These are phyloP conservation scores for Cladosporium colombiae DNA, from an alignment of 2,329 filamentous ascomycete species.

Conservation along the genomic window DNA sequence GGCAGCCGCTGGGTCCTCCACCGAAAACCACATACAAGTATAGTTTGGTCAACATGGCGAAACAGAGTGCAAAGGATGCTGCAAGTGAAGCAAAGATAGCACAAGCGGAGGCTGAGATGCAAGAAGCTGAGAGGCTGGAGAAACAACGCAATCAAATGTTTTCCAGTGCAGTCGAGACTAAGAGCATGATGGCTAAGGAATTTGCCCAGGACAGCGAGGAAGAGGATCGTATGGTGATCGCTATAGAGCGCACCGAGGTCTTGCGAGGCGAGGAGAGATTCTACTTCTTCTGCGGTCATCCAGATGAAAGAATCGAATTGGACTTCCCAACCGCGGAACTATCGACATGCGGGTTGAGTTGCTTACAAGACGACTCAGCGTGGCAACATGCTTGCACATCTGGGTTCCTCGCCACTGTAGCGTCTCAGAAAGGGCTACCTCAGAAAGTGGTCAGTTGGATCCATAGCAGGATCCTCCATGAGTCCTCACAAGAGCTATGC, in stretches of 20 bases:
- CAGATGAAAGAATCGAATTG: not conserved
- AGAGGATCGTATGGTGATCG: constrained; percentile 55
- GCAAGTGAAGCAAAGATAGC: constrained; percentile 30
- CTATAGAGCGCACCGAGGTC: constrained; percentile 63
- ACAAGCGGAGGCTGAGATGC: constrained; percentile 27
- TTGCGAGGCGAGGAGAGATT: constrained; percentile 55
- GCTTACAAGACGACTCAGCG: constrained; percentile 34
- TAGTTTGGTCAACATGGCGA: constrained; percentile 32
- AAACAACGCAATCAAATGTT: constrained; percentile 22
- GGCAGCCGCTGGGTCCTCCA: constrained; percentile 23
- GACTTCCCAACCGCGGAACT: not conserved
- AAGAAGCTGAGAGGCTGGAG: constrained; percentile 22
- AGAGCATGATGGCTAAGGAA: constrained; percentile 44
- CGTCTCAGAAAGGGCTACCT: constrained; percentile 40
- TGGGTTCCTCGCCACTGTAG: constrained; percentile 45
- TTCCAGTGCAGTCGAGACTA: constrained; percentile 22
- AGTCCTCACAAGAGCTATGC: constrained; percentile 39
- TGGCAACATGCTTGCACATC: constrained; percentile 45
- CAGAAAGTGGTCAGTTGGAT: constrained; percentile 46
- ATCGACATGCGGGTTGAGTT: not conserved
- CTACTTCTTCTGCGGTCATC: constrained; percentile 55
- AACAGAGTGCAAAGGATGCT: constrained; percentile 30
- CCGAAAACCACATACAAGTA: constrained; percentile 31
- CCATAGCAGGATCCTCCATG: constrained; percentile 38
- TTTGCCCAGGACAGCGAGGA: constrained; percentile 39